These are phyloP conservation scores for Leishmania gerbilli DNA, from an alignment of 208 protist species.

Conservation along the genomic window DNA sequence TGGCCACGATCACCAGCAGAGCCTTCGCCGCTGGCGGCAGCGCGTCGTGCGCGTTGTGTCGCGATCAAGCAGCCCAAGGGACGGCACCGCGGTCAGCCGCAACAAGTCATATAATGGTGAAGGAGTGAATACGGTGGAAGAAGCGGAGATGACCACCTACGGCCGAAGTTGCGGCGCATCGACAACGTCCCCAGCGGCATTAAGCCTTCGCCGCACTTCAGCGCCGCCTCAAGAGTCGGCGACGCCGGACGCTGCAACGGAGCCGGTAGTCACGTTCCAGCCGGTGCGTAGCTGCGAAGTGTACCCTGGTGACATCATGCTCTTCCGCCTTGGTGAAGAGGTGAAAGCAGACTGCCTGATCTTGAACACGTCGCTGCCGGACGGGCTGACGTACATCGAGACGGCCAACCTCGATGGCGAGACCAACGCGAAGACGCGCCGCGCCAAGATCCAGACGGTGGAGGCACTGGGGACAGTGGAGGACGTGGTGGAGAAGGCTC, in stretches of 20 bases:
- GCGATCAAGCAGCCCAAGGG: not conserved
- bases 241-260: not conserved
- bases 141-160: not conserved
- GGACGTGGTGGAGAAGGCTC: constrained; percentile 58
- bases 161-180: not conserved
- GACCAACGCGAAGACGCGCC: constrained; percentile 86
- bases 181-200: not conserved
- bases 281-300: constrained; percentile 68
- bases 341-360: constrained; percentile 88
- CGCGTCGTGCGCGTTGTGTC: not conserved
- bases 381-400: constrained; percentile 89
- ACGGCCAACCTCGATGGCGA: constrained; percentile 93
- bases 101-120: not conserved
- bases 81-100: not conserved
- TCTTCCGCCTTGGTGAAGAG: constrained; percentile 61
- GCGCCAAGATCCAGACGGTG: constrained; percentile 64
- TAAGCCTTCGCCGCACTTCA: not conserved
- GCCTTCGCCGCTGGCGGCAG: not conserved
- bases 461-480: constrained; percentile 70
- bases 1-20: not conserved
- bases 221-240: not conserved
- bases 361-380: constrained; percentile 70
- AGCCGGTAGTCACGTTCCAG: constrained; percentile 32
- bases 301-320: constrained; percentile 81
- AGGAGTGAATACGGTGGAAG: not conserved